Conservation (phyloP, 306 rosid species). For the Dryas drummondii region DNA sequence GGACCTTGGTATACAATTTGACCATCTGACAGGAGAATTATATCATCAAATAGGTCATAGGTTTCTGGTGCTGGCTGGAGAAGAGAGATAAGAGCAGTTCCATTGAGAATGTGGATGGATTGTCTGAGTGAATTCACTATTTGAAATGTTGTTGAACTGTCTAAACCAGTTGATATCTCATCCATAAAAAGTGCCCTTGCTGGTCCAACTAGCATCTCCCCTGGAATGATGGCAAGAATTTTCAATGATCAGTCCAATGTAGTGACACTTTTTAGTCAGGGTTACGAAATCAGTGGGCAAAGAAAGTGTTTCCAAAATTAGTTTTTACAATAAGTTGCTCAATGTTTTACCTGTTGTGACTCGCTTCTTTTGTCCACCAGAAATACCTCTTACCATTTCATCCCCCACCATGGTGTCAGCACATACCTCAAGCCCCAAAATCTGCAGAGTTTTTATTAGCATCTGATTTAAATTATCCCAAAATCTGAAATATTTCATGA, state of each 20-base stretch:
- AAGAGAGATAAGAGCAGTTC: conserved; percentile 49
- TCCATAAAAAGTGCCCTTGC: conserved; percentile 52
- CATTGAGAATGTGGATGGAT: conserved; percentile 45
- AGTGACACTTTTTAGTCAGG: too few relatives aligned
- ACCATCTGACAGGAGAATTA: conserved; percentile 54
- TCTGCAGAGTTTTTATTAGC: conserved; percentile 16
- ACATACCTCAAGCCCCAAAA: conserved; percentile 52
- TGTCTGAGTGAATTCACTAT: conserved; percentile 48
- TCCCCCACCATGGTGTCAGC: conserved; percentile 52
- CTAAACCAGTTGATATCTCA: conserved; percentile 60
- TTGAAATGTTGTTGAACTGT: conserved; percentile 57
- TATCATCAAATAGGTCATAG: conserved; percentile 51
- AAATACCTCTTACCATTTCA: conserved; percentile 52
- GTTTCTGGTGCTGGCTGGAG: conserved; percentile 67
- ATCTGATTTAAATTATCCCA: background rate
- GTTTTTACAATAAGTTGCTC: background rate
- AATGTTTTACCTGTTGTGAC: conserved; percentile 42
- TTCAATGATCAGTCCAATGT: background rate
- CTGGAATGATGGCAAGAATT: conserved; percentile 5
- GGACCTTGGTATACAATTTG: conserved; percentile 58
- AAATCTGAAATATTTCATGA: background rate
- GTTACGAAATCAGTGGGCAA: background rate
- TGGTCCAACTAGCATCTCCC: conserved; percentile 64
- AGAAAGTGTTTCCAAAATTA: background rate
- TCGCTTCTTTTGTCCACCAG: conserved; percentile 57